phyloP scores from a whole-genome alignment of 106 monocot genomes.

The Dioscorea zingiberensis region DNA sequence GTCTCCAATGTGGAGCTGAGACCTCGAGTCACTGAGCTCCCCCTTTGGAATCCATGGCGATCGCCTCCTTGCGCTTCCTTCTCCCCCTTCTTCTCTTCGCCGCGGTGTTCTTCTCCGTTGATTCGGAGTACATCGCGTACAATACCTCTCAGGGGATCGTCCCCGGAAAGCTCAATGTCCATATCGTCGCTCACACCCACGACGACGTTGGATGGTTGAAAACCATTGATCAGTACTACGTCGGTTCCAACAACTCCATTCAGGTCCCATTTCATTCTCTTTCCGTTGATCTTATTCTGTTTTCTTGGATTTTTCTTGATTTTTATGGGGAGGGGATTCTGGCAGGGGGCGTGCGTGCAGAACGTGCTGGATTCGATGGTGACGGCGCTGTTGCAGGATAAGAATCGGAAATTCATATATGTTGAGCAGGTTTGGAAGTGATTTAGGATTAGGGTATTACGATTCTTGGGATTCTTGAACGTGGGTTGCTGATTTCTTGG shows the following conservation, averaged over 20 bases:
- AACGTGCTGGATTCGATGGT: constrained; percentile 74
- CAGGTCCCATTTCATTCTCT: constrained; percentile 24
- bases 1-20: neutral
- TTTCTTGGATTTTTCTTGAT: neutral
- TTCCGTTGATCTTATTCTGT: neutral
- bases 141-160: constrained; percentile 82
- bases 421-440: constrained; percentile 41
- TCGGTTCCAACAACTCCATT: constrained; percentile 76
- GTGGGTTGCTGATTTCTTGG: neutral
- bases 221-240: constrained; percentile 83
- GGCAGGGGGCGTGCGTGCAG: constrained; percentile 69
- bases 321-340: neutral
- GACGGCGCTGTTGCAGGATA: constrained; percentile 49
- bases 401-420: constrained; percentile 74
- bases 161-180: constrained; percentile 86
- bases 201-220: constrained; percentile 89
- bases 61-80: neutral
- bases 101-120: constrained; percentile 10
- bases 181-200: constrained; percentile 78
- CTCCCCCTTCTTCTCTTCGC: constrained; percentile 12
- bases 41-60: constrained; percentile 22
- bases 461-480: neutral
- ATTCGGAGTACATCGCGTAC: constrained; percentile 73
- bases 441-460: neutral
- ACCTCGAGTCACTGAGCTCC: neutral